phyloP scores from a whole-genome alignment of 1,284 basidiomycete genomes.

The Cystobasidium pallidum region DNA sequence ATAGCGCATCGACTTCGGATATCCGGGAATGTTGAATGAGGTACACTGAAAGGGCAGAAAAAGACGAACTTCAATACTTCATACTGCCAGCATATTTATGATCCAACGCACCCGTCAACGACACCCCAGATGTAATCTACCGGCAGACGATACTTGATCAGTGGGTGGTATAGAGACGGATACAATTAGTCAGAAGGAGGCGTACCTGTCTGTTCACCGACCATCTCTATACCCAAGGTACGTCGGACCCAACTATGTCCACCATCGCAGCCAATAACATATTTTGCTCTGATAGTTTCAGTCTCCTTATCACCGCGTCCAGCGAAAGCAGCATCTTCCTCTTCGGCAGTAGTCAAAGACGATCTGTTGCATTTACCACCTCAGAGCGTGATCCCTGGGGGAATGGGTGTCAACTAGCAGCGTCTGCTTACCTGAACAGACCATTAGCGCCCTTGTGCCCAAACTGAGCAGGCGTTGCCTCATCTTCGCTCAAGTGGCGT shows the following conservation, averaged over 20 bases:
- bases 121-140: slow-evolving; percentile 77
- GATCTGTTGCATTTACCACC: too few species aligned
- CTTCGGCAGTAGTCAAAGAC: slow-evolving; percentile 48
- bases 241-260: slow-evolving; percentile 82
- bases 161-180: background rate
- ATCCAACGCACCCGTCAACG: slow-evolving; percentile 42
- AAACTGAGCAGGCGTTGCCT: slow-evolving; percentile 51
- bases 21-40: slow-evolving; percentile 77
- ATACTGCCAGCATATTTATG: too few species aligned
- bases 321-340: slow-evolving; percentile 49
- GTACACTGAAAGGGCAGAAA: slow-evolving; percentile 58
- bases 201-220: slow-evolving; percentile 71
- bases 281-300: slow-evolving; percentile 65
- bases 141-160: background rate
- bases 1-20: slow-evolving; percentile 70
- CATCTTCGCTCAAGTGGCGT: slow-evolving; percentile 53
- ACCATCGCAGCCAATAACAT: slow-evolving; percentile 67
- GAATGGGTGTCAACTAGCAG: too few species aligned
- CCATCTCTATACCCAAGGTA: slow-evolving; percentile 67
- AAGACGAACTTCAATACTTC: too few species aligned
- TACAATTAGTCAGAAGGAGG: background rate
- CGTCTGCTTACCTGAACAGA: slow-evolving; percentile 45
- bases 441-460: slow-evolving; percentile 47
- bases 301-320: slow-evolving; percentile 25
- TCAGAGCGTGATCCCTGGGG: too few species aligned